These are phyloP conservation scores for Solanum hybrid DNA, from an alignment of 305 asterid genomes.

Conservation along the genomic window DNA sequence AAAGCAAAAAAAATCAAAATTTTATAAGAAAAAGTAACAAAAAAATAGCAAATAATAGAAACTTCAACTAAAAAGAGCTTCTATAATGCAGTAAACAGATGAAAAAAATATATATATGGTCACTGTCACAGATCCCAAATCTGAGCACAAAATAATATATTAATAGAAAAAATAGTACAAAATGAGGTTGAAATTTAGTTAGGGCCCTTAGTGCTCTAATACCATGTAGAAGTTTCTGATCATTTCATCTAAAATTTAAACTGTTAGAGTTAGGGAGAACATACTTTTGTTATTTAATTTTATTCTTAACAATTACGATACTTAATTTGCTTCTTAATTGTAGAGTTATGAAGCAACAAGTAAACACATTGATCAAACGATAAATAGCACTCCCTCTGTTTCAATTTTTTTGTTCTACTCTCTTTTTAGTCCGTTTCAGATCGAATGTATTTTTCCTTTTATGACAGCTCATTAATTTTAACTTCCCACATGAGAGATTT, in stretches of 20 bases:
- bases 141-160: neutral
- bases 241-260: neutral
- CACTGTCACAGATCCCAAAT: neutral
- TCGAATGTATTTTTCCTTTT: too few species aligned
- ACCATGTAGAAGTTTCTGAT: too few species aligned
- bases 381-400: neutral
- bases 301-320: neutral
- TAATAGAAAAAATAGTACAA: too few species aligned
- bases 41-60: neutral
- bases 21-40: neutral
- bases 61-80: neutral
- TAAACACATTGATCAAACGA: neutral
- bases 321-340: neutral
- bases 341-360: neutral
- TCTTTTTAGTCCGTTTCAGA: neutral
- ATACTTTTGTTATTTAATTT: too few species aligned
- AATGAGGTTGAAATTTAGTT: too few species aligned
- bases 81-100: neutral
- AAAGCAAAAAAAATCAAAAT: neutral
- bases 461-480: too few species aligned
- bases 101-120: neutral
- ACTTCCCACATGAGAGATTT: neutral
- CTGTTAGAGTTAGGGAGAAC: neutral
- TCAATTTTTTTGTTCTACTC: neutral
- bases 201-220: too few species aligned